Evolutionary conservation across 805 yeast genomes (phyloP).

Genomic region (Candida oleophila): DNA sequence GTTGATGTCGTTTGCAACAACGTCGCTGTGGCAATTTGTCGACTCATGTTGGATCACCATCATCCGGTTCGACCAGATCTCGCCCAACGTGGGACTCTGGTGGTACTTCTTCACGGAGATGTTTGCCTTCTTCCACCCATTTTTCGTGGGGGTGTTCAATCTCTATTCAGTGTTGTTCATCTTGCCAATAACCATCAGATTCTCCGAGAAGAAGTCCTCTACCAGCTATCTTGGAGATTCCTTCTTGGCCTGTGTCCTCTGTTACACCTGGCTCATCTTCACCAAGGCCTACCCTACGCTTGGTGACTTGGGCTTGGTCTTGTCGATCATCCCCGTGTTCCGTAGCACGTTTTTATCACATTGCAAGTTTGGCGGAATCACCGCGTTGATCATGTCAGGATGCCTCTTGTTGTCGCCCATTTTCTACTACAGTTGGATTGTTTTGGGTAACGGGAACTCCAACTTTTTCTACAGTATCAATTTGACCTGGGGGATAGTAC

Average conservation of each 20-base stretch:
- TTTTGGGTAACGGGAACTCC: constrained; percentile 90
- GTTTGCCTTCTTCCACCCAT: constrained; percentile 83
- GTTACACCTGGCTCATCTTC: constrained; percentile 48
- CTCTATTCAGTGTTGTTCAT: constrained; percentile 64
- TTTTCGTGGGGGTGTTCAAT: constrained; percentile 83
- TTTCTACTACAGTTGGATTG: constrained; percentile 93
- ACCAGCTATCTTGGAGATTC: constrained; percentile 42
- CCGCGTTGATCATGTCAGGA: constrained; percentile 46
- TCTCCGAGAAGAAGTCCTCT: constrained; percentile 27
- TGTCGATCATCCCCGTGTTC: constrained; percentile 42
- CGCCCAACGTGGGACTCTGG: constrained; percentile 95
- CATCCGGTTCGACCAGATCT: constrained; percentile 62
- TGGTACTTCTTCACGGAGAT: constrained; percentile 98
- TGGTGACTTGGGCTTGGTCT: constrained; percentile 61
- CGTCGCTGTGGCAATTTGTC: constrained; percentile 27
- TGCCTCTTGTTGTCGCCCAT: constrained; percentile 75
- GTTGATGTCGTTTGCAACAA: constrained; percentile 22
- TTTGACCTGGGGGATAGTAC: constrained; percentile 70
- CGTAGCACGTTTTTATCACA: constrained; percentile 46
- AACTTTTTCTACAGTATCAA: constrained; percentile 96
- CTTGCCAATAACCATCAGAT: constrained; percentile 72
- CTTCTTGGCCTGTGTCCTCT: constrained; percentile 50
- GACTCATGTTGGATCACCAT: constrained; percentile 51
- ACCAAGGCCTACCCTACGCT: constrained; percentile 85
- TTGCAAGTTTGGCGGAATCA: constrained; percentile 45